Percentiles rank a stretch among this genome's conserved stretches.
Conservation (phyloP, 129 eudicot species). For the Solidago caesia region DNA sequence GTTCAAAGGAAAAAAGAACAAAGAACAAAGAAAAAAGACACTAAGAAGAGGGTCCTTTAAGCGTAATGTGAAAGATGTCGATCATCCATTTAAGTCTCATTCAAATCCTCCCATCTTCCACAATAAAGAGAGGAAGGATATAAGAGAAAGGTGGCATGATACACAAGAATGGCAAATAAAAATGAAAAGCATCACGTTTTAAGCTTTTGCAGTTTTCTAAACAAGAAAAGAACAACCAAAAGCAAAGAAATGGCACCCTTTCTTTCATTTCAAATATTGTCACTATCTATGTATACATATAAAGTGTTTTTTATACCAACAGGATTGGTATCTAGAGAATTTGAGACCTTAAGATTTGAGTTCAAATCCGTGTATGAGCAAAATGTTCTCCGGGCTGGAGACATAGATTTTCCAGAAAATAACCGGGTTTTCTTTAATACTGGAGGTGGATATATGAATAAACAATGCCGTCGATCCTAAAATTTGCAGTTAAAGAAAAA, state of each 20-base stretch:
- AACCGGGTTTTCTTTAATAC: too few species aligned
- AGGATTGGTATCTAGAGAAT: too few species aligned
- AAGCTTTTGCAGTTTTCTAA: slow-evolving; percentile 26
- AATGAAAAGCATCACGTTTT: slow-evolving; percentile 25
- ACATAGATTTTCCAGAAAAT: too few species aligned
- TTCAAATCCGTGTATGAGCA: too few species aligned
- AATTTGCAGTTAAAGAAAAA: too few species aligned
- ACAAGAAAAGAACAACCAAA: slow-evolving; percentile 25
- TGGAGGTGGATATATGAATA: too few species aligned
- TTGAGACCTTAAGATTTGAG: too few species aligned
- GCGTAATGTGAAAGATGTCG: background rate
- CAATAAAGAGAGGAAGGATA: background rate
- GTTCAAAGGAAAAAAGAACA: background rate
- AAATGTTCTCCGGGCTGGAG: too few species aligned
- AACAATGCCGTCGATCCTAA: too few species aligned
- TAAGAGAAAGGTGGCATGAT: slow-evolving; percentile 8
- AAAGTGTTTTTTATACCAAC: too few species aligned
- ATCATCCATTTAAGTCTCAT: background rate
- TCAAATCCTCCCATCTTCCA: slow-evolving; percentile 5
- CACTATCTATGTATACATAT: background rate
- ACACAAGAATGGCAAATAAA: slow-evolving; percentile 20
- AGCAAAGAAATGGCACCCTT: slow-evolving; percentile 24
- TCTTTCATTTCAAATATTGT: slow-evolving; percentile 14
- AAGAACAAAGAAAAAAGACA: background rate
- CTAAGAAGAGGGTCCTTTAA: slow-evolving; percentile 1